Percentiles rank a stretch among this genome's conserved stretches.
Conservation (phyloP, 352 stramenopile species). For the Saprolegnia diclina region DNA sequence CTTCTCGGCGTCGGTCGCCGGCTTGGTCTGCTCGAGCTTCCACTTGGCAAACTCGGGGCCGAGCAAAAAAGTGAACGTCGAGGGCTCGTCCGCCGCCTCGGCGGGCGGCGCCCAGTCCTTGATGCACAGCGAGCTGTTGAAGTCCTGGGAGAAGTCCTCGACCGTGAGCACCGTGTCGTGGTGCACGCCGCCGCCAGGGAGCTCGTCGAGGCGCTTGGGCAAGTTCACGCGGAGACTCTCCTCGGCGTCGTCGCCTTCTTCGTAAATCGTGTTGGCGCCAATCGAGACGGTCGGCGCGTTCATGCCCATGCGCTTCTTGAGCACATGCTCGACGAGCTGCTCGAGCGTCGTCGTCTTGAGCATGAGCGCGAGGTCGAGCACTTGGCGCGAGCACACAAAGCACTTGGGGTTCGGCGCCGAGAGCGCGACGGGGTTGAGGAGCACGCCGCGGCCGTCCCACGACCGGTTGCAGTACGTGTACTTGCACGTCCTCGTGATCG, state of each 20-base stretch:
- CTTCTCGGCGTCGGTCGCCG: constrained; percentile 16
- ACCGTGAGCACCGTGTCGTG: constrained; percentile 90
- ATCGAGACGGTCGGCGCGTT: constrained; percentile 87
- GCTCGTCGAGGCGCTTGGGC: constrained; percentile 75
- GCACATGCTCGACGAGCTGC: constrained; percentile 69
- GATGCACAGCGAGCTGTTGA: constrained; percentile 78
- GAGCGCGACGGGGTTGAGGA: constrained; percentile 88
- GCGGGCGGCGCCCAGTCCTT: constrained; percentile 39
- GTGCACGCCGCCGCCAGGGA: constrained; percentile 89
- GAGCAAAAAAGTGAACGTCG: constrained; percentile 56
- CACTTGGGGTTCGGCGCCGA: constrained; percentile 90
- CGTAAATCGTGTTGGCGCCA: constrained; percentile 87
- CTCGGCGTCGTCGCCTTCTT: constrained; percentile 92
- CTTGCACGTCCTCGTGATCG: constrained; percentile 71
- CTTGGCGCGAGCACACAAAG: constrained; percentile 94
- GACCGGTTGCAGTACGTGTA: constrained; percentile 93
- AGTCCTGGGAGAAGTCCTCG: constrained; percentile 95
- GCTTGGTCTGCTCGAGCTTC: constrained; percentile 31
- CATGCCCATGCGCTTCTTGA: constrained; percentile 85
- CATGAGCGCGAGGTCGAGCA: constrained; percentile 87
- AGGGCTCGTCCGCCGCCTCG: constrained; percentile 41
- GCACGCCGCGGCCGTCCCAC: constrained; percentile 87
- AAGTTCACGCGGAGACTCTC: constrained; percentile 81
- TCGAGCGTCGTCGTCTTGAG: constrained; percentile 77
- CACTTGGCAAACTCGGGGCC: constrained; percentile 61